These are phyloP conservation scores for Pseudocercospora fuligena DNA, from an alignment of 2,329 filamentous ascomycete genomes.

Conservation along the genomic window DNA sequence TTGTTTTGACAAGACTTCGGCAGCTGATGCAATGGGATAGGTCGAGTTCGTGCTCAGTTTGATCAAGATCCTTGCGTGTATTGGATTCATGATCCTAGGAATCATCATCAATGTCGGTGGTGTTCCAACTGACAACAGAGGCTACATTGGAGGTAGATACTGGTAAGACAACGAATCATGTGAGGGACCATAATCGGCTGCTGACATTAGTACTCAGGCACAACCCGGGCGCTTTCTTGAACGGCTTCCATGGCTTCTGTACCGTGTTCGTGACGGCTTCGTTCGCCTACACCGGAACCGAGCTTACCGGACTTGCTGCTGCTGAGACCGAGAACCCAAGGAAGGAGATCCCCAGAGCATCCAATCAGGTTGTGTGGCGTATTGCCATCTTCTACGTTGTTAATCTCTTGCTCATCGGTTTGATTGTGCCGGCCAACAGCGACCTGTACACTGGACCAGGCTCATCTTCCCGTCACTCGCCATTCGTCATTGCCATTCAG, in stretches of 20 bases:
- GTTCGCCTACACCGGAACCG: conserved; percentile 59
- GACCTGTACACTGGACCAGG: conserved; percentile 55
- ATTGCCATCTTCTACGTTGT: conserved; percentile 40
- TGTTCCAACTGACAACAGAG: conserved; percentile 42
- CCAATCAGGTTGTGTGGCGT: conserved; percentile 41
- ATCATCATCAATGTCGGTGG: conserved; percentile 54
- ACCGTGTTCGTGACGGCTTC: conserved; percentile 44
- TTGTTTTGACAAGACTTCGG: neutral
- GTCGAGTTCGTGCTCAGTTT: conserved; percentile 39
- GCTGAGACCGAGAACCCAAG: conserved; percentile 57
- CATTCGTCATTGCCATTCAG: conserved; percentile 73
- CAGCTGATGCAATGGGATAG: neutral
- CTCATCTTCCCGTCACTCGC: conserved; percentile 47
- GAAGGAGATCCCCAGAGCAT: conserved; percentile 45
- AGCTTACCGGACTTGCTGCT: conserved; percentile 58
- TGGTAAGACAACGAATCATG: conserved; percentile 20
- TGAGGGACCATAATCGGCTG: neutral
- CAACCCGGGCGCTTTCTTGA: conserved; percentile 22
- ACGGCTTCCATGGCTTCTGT: conserved; percentile 39
- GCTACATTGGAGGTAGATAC: conserved; percentile 37
- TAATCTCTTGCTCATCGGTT: conserved; percentile 36
- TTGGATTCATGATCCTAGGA: conserved; percentile 68
- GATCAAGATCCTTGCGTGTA: conserved; percentile 50
- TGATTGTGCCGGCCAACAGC: conserved; percentile 39
- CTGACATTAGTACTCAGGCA: conserved; percentile 6